Base-by-base conservation (phyloP, 2,329 filamentous ascomycete species). In the Biscogniauxia marginata region DNA sequence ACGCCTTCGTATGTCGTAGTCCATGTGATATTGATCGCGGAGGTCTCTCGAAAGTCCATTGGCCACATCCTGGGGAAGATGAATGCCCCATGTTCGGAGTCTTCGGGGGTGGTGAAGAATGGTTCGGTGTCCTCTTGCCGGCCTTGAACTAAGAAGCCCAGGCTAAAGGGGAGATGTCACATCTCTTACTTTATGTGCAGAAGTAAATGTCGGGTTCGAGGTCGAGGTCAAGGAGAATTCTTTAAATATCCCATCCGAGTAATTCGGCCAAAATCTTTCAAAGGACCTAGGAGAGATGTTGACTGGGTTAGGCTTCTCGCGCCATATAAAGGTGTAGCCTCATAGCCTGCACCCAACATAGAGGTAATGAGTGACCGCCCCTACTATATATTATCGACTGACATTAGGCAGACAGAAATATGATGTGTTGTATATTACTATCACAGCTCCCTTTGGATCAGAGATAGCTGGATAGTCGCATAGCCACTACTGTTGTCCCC, bases 21-120 rank as follows among this genome's bases (percentile, higher is more conserved):
- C 49, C 49, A 52, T 22, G 49, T 39, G 49, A 56, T 56, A 21
- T 56, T 56, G 45, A 56, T 49, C 11, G 45, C 19, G 2, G 49
- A 52, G 5, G 49, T 52, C 45, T 56, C 49, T 8, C 54, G 45
- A 16, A 56, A 52, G 24, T 44, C 25, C 7, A 44, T 24, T 7
- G 48, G 53, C 7, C 22, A 52, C n/a, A 13, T 43, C 19, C 45
- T 13, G 5, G 54, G 54, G 18, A 52, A 56, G 45, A 39, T 23
- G 21, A 56, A 56, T 1, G 49, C 52, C 13, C 54, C 54, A 20
- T 56, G 52, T n/a, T 19, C 45, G 9, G 49, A 39, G 20, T 56
- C 49, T 20, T 2, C 20, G 30, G 53, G 53, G 13, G 7, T 46
- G 7, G 47, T 51, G 20, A 19, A 55, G 16, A 53, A n/a, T 6